Base-by-base conservation (phyloP, 257 asterid species). In the Buddleja alternifolia region DNA sequence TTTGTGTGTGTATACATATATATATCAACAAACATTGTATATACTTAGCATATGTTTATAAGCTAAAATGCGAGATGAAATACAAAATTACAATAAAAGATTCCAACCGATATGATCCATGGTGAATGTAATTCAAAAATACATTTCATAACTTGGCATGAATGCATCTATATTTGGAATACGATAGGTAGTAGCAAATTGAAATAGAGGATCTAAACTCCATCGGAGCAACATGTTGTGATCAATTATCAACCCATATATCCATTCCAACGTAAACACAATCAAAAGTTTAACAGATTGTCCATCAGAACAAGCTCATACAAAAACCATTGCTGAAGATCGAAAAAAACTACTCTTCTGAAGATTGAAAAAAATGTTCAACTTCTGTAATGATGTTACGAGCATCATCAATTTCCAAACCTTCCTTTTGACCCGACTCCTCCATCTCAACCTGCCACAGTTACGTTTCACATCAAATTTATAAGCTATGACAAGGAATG, bases 331-430 rank as follows among this genome's bases (percentile, higher is more conserved):
- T 12, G 37, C 19, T 50, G 8, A 29, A 42, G 37, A n/a, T 17
- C 7, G 40, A 54, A n/a, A 12, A 23, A 48, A 56, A 15, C 67
- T 84, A 84, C 39, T 44, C 78, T 25, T 78, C 90, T 25, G 75
- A 63, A 44, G 84, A 64, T 75, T 78, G 84, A 73, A 87, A 79
- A 37, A 85, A 44, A 63, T 81, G 80, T 54, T 83, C 96, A 55
- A 84, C 84, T 75, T 89, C 90, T 21, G 75, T 1, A 56, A 89
- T 74, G 72, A 75, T 68, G 73, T 63, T 77, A 45, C 70, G 86
- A 47, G 97, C 97, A 73, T 92, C 97, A 56, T 85, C 89, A 54
- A 89, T 67, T 76, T 92, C 97, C 15, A 81, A 67, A 59, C 92
- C 84, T 62, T 79, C 91, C 52, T 84, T 84, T 74, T 81, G 68